Base-by-base conservation (phyloP, 2,329 filamentous ascomycete species). In the Aureobasidium melanogenum region DNA sequence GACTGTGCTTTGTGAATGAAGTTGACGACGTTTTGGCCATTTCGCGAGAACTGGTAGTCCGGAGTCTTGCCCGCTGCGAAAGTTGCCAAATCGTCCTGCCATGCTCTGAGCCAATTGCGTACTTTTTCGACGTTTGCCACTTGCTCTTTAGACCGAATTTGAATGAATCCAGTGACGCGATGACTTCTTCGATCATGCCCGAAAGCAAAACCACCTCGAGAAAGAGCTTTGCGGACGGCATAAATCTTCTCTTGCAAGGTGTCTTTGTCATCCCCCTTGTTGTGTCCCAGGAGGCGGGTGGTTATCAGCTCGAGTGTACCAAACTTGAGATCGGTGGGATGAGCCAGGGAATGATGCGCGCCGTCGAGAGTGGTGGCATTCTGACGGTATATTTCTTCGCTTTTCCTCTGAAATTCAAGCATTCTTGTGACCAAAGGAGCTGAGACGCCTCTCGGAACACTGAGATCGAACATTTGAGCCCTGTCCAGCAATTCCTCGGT, bases 151-250 rank as follows among this genome's bases (percentile, higher is more conserved):
- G 84, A 79, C 24, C 80, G 77, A 62, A 92, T 79, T 64, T 86
- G 81, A 67, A 87, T 88, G 32, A 88, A 82, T 71, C 73, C 80
- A 68, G 74, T 84, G 69, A 77, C 70, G 69, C 72, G 80, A 72
- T 73, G 80, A 70, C 64, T 80, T 67, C 72, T 79, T 71, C 63
- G 66, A 64, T 81, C 78, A n/a, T 70, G 82, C 64, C 79, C 78
- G 68, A 91, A 89, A 30, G 79, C 82, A 58, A 84, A 77, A 9
- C 86, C 84, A 63, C 85, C 80, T 43, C 80, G 77, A 26, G 80
- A 71, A 8, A 93, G 70, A 9, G 86, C 81, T 61, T 82, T 82
- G 66, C 91, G 86, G 7, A 91, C 84, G 4, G 89, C 88, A 88
- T 5, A 91, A 73, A 9, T 81, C 70, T 17, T 67, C 62, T 15